These are phyloP conservation scores for Cinchona pubescens DNA, from an alignment of 257 asterid genomes.

Conservation along the genomic window DNA sequence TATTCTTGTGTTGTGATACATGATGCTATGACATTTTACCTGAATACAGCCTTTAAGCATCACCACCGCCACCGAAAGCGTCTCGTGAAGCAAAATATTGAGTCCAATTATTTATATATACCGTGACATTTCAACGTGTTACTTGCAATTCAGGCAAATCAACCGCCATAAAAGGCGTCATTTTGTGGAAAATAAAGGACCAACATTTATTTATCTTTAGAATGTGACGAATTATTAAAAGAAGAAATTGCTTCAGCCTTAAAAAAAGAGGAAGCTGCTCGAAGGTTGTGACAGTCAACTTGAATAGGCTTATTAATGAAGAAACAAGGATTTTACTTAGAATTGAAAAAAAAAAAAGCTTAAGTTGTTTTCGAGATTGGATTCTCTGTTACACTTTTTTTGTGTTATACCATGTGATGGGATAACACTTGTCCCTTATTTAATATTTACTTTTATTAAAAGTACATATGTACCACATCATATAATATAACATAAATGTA, in stretches of 20 bases:
- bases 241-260: constrained; percentile 21
- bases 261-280: constrained; percentile 28
- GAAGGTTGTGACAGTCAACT: not conserved
- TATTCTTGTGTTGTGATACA: not conserved
- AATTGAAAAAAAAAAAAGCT: not conserved
- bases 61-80: not conserved
- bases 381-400: too few species aligned
- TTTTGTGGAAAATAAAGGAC: constrained; percentile 22
- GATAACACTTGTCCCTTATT: too few species aligned
- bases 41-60: not conserved
- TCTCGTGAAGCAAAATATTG: not conserved
- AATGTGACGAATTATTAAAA: not conserved
- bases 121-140: not conserved
- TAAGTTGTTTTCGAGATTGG: too few species aligned
- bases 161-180: not conserved
- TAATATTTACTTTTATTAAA: too few species aligned
- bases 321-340: not conserved
- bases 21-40: not conserved
- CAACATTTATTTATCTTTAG: not conserved
- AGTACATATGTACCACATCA: too few species aligned
- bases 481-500: too few species aligned
- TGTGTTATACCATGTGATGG: too few species aligned
- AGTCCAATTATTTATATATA: not conserved
- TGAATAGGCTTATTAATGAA: constrained; percentile 3
- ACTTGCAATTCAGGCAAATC: not conserved